Evolutionary conservation across 345 rosid genomes (phyloP), one percentile per base, ranked within the genome.

Genomic region (Hevea brasiliensis): DNA sequence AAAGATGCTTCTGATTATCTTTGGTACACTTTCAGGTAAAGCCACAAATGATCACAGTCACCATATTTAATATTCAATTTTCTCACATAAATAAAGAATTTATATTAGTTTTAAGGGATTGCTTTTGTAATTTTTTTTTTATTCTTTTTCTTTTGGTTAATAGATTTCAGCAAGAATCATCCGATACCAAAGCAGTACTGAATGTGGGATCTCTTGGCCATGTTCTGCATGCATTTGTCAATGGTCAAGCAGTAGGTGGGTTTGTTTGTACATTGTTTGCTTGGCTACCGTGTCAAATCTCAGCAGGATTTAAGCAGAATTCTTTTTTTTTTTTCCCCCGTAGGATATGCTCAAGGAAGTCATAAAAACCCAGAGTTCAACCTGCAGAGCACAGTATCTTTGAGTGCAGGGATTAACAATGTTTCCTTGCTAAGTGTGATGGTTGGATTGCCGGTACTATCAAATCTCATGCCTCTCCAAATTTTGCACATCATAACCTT

Each of bases 1-100:
- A 89, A 90, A 68, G 98, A 89, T 74, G 72, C 82, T 59, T 90
- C 98, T 55, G 97, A 92, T 82, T 92, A 92, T 67, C 90, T 92
- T 58, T 92, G 98, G 98, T 89, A 90, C 75, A 84, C 80, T 50
- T 81, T 74, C 78, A 82, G 89, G 94, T 90, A 81, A 71, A n/a
- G 56, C 9, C 24, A 29, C 35, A 37, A 15, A 15, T 50, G 6
- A 14, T 50, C n/a, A 14, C 6, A 3, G 55, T 1, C 5, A 15
- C 55, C 14, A 15, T 17, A 11, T 47, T 15, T 11, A 1, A 50
- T 50, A n/a, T 50, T 23, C 40, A 8, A 2, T 37, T 61, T 4
- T 6, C n/a, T 35, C 35, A 35, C 45, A 3, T 20, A 1, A 14
- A 37, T 1, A 57, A 27, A 20, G 1, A 3, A 20, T 3, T 8